These are phyloP conservation scores for Mrakia gelida DNA, from an alignment of 768 basidiomycete genomes.

Conservation along the genomic window DNA sequence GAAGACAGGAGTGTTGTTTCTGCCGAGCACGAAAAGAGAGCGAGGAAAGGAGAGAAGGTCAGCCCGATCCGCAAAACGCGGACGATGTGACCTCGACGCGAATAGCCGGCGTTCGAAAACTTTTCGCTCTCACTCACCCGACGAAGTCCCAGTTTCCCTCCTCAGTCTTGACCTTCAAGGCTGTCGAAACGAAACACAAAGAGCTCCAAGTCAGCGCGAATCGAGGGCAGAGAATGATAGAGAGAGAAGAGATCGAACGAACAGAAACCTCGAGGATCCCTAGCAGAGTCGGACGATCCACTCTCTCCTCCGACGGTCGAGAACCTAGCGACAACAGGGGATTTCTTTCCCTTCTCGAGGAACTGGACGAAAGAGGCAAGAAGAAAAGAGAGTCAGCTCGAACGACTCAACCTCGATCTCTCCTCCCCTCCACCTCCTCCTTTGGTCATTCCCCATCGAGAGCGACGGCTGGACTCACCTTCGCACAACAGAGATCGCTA, in stretches of 20 bases:
- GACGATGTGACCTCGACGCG: too few species aligned
- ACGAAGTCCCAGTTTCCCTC: conserved; percentile 50
- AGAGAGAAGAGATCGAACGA: background rate
- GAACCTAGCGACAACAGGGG: conserved; percentile 40
- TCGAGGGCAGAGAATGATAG: background rate
- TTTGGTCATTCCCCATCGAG: conserved; percentile 35
- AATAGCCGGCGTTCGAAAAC: too few species aligned
- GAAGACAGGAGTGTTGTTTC: conserved; percentile 42
- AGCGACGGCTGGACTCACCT: conserved; percentile 35
- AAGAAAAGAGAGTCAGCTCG: conserved; percentile 25
- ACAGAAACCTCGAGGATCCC: conserved; percentile 35
- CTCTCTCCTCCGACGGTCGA: conserved; percentile 52
- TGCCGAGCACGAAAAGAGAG: background rate
- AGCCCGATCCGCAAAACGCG: too few species aligned
- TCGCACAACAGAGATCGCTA: conserved; percentile 45
- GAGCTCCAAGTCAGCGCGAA: background rate
- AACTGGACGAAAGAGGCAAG: conserved; percentile 12
- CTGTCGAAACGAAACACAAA: conserved; percentile 22
- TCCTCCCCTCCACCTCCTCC: conserved; percentile 40
- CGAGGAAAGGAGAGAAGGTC: background rate
- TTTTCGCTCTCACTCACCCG: background rate
- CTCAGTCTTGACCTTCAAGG: conserved; percentile 49
- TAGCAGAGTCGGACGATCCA: conserved; percentile 48
- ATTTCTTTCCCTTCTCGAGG: conserved; percentile 28
- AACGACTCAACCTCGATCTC: background rate